Base-by-base conservation (phyloP, 129 eudicot genomes). In the Arctium lappa region DNA sequence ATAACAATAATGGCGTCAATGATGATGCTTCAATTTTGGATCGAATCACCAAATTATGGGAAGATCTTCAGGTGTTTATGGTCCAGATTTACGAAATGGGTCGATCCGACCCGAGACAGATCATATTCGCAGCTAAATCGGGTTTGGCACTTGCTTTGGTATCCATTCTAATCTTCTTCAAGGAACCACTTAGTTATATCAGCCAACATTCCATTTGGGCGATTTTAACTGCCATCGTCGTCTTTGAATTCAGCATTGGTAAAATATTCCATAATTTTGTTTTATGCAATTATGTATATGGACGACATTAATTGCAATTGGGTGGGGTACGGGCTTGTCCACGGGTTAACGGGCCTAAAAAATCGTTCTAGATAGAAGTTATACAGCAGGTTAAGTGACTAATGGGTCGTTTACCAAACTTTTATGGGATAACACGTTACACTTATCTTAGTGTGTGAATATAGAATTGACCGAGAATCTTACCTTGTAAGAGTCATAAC, bases 211-310 rank as follows among this genome's bases (percentile, higher is more conserved):
- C 94, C 34, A 87, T 95, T 73, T 95, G 98, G 98, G 97, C 97
- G 2, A 92, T 95, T 65, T 90, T 95, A 16, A 95, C 98, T 22
- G 97, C 93, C 75, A 91, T 95, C 7, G 98, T 91, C 16, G 98
- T 95, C 6, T 95, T 95, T 18, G 98, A 95, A 75, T 95, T 92
- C 80, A 95, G 98, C 91, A 87, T 94, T 46, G 36, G 36, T 33
- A 33, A 33, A 22, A 22, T 33, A n/a, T 33, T 33, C 3, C 36
- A 1, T 33, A 33, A 33, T 33, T 2, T 33, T 33, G 36, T 1
- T 33, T 33, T 22, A 22, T 22, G 27, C 27, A 33, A 1, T 33
- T 33, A 33, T 33, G 36, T 1, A 33, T 33, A 1, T 33, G 36
- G 36, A 33, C 3, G 3, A 33, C 3, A 33, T 33, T 33, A 2